Conservation (phyloP, 768 basidiomycete species). For the Fomitopsis serialis region DNA sequence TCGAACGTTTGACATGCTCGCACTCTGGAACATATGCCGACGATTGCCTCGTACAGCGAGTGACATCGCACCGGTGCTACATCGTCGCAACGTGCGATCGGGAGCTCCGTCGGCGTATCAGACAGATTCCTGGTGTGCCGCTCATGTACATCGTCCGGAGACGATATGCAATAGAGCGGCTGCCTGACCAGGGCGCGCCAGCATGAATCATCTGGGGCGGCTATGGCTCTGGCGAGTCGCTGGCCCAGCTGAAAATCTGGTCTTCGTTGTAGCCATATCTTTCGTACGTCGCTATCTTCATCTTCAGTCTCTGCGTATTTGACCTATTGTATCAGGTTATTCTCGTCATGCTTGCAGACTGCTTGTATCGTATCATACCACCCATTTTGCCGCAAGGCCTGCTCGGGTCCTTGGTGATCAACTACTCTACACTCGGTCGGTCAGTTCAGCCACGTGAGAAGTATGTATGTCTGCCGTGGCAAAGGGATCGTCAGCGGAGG, state of each 20-base stretch:
- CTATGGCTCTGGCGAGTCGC: too few relatives aligned
- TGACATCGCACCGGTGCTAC: constrained; percentile 92
- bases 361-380: too few relatives aligned
- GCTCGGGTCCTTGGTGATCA: too few relatives aligned
- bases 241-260: not conserved
- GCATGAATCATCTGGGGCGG: constrained; percentile 4
- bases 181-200: constrained; percentile 93
- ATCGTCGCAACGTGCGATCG: constrained; percentile 98
- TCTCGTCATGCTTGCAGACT: too few relatives aligned
- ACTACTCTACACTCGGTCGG: too few relatives aligned
- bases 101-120: constrained; percentile 85
- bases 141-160: constrained; percentile 95
- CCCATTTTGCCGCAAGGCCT: too few relatives aligned
- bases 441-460: too few relatives aligned
- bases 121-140: constrained; percentile 89
- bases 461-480: too few relatives aligned
- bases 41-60: constrained; percentile 95
- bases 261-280: not conserved
- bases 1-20: constrained; percentile 88
- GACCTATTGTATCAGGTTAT: too few relatives aligned
- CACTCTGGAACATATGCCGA: constrained; percentile 98
- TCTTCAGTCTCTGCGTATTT: too few relatives aligned
- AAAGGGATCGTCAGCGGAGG: too few relatives aligned
- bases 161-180: constrained; percentile 89
- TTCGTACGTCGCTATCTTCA: too few relatives aligned